Base-by-base conservation (phyloP, 345 rosid genomes). In the Theobroma cacao region DNA sequence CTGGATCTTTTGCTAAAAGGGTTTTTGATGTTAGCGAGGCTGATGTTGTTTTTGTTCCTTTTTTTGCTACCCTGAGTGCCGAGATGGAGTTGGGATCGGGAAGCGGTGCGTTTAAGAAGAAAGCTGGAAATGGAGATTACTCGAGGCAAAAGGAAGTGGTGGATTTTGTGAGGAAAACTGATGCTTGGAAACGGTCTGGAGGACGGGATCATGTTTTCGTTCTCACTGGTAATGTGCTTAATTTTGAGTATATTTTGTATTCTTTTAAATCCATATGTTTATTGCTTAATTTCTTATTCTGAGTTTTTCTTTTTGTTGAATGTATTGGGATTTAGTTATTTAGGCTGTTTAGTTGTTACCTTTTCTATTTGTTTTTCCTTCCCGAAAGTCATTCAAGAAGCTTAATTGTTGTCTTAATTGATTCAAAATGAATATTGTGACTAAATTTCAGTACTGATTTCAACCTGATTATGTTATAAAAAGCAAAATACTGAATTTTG, bases 161-260 rank as follows among this genome's bases (percentile, higher is more conserved):
- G 73, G 88, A 92, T 64, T 75, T 89, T 63, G 85, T 94, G 6
- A 94, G 63, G 78, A 89, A 77, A 33, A 84, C 99, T 1, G 80
- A 85, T 30, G 94, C 95, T 5, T 96, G 98, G 99, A 89, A 84
- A 61, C 87, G 88, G 18, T 92, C 97, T 0, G 88, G 93, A 13
- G 99, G 98, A 7, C 84, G 87, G 69, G 97, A 96, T 89, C 98
- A 96, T 78, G 97, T 96, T 58, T 96, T 96, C 85, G 95, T 92
- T 80, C 94, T 92, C 18, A 90, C 99, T 0, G 97, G 99, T 96
- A 85, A 11, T 64, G 22, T 50, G 24, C 45, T 17, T 40, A n/a
- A 12, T 43, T 26, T 52, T 30, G 0, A 38, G 6, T 62, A 17
- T 58, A 12, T 64, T 3, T 26, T 34, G 7, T n/a, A 8, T 48